Evolutionary conservation across 1,284 basidiomycete species (phyloP).

Genomic region (Moesziomyces parantarcticus): DNA sequence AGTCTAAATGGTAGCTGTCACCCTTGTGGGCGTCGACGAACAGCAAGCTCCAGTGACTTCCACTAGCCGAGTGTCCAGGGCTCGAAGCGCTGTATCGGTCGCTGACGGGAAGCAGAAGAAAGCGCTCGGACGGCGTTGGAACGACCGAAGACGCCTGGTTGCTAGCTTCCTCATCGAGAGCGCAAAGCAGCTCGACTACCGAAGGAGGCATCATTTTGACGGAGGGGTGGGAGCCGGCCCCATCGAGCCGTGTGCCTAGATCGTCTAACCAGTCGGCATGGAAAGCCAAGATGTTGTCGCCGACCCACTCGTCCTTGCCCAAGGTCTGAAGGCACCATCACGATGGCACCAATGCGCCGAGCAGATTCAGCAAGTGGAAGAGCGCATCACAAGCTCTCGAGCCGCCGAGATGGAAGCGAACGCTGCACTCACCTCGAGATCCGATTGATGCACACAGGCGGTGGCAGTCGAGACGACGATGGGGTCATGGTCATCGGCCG

Average conservation of each 20-base stretch:
- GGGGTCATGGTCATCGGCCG: constrained; percentile 17
- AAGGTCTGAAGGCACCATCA: constrained; percentile 16
- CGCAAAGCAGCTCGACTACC: constrained; percentile 36
- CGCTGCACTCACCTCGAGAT: constrained; percentile 25
- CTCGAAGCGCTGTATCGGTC: constrained; percentile 34
- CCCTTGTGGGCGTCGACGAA: constrained; percentile 20
- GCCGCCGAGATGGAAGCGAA: too few species aligned
- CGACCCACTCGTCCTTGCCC: constrained; percentile 37
- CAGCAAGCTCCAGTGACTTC: constrained; percentile 40
- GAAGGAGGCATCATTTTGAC: constrained; percentile 44
- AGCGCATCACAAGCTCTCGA: not conserved
- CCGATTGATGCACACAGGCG: constrained; percentile 36
- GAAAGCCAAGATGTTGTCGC: constrained; percentile 44
- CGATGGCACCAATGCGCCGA: not conserved
- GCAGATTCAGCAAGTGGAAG: not conserved
- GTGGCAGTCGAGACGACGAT: constrained; percentile 35
- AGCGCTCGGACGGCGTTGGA: constrained; percentile 21
- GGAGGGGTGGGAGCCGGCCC: not conserved
- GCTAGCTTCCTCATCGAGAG: constrained; percentile 20
- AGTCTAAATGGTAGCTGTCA: constrained; percentile 33
- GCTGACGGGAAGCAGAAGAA: constrained; percentile 35
- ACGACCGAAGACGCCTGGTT: constrained; percentile 11
- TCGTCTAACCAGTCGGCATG: constrained; percentile 44
- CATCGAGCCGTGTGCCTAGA: constrained; percentile 13
- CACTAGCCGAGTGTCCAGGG: constrained; percentile 11